A percentile compares a stretch with the other conserved stretches of the same genome.
These are phyloP conservation scores for Seiridium unicorne DNA, from an alignment of 2,329 filamentous ascomycete species.

Conservation along the genomic window DNA sequence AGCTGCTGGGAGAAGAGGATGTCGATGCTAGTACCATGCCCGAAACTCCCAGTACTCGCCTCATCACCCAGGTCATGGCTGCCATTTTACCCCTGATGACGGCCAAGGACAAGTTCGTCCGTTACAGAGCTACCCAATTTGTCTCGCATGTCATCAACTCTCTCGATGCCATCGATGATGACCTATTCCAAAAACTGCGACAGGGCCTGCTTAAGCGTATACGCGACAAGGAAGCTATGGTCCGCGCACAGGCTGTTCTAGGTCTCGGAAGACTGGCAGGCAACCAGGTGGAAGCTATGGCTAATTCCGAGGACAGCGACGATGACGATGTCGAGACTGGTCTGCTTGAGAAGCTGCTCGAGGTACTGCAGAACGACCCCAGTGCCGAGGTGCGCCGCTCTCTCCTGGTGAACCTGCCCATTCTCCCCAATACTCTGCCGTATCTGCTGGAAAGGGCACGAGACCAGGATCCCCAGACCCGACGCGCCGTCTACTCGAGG, in stretches of 20 bases:
- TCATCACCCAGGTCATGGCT: conserved; percentile 73
- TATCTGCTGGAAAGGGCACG: conserved; percentile 87
- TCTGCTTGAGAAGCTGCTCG: conserved; percentile 78
- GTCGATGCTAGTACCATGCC: conserved; percentile 69
- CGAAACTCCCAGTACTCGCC: conserved; percentile 80
- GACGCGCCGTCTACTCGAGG: conserved; percentile 82
- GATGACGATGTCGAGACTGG: conserved; percentile 63
- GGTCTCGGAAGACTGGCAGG: conserved; percentile 83
- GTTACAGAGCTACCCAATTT: conserved; percentile 86
- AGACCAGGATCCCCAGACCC: conserved; percentile 81
- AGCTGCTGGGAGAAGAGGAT: conserved; percentile 63
- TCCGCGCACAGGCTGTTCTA: conserved; percentile 87
- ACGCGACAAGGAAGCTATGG: conserved; percentile 89
- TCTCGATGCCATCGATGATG: conserved; percentile 87
- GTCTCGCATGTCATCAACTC: conserved; percentile 91
- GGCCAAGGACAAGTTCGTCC: conserved; percentile 88
- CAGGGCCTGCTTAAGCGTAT: conserved; percentile 80
- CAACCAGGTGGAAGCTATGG: conserved; percentile 70
- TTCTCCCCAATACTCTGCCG: conserved; percentile 77
- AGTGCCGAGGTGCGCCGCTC: conserved; percentile 90
- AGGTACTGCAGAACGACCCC: conserved; percentile 89
- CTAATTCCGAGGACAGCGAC: conserved; percentile 68
- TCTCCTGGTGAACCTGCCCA: conserved; percentile 85
- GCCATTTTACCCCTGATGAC: conserved; percentile 73
- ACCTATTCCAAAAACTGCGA: conserved; percentile 80